phyloP scores from a whole-genome alignment of 2,329 filamentous ascomycete genomes.

The Cadophora sp. region DNA sequence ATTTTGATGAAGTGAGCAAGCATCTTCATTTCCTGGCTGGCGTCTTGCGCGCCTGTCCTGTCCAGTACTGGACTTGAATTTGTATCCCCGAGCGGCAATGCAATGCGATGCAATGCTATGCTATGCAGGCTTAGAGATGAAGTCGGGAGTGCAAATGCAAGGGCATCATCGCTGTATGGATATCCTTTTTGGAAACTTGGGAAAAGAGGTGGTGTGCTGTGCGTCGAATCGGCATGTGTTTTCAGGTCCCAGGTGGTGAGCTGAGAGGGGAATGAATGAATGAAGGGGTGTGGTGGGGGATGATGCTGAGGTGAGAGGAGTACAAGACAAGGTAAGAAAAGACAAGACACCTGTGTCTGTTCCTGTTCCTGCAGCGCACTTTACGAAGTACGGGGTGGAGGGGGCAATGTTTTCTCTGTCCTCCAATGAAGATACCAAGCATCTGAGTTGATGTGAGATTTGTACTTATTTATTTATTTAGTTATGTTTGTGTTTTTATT shows the following conservation, averaged over 20 bases:
- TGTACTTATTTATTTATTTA: neutral
- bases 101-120: slow-evolving; percentile 10
- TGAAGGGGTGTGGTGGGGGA: slow-evolving; percentile 8
- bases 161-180: slow-evolving; percentile 4
- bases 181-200: neutral
- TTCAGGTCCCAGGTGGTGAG: slow-evolving; percentile 1
- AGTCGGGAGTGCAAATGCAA: slow-evolving; percentile 2
- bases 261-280: slow-evolving; percentile 6
- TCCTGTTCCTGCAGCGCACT: slow-evolving; percentile 5
- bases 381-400: neutral
- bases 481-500: slow-evolving; percentile 1
- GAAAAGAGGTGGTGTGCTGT: neutral
- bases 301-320: slow-evolving; percentile 13
- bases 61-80: too few species aligned
- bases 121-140: neutral
- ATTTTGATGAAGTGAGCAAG: neutral
- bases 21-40: neutral
- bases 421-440: neutral
- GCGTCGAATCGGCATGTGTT: neutral
- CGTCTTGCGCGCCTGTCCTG: too few species aligned
- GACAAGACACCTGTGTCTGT: neutral
- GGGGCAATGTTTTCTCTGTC: slow-evolving; percentile 1
- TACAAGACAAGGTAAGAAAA: neutral
- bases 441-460: neutral
- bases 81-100: neutral